phyloP scores from a whole-genome alignment of 1,284 basidiomycete species.

The Microbotryum silenes-acaulis region DNA sequence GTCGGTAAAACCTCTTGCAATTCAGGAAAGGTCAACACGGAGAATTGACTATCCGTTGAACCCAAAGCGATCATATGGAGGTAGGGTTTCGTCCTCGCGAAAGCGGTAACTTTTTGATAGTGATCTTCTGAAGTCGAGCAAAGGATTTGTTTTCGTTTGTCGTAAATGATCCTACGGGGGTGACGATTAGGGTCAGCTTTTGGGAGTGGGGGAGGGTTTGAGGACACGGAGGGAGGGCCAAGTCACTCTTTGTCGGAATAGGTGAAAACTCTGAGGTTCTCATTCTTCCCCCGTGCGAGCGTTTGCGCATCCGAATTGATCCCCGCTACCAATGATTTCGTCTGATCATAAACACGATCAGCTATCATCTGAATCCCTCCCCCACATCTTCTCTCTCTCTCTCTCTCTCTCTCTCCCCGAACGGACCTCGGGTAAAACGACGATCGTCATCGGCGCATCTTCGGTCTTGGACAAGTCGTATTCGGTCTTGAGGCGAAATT shows the following conservation, averaged over 20 bases:
- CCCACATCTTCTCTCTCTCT: not conserved
- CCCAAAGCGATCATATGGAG: conserved; percentile 16
- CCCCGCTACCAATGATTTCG: conserved; percentile 61
- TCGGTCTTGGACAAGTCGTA: conserved; percentile 67
- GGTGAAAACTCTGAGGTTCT: conserved; percentile 68
- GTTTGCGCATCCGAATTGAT: conserved; percentile 66
- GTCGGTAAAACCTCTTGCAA: conserved; percentile 21
- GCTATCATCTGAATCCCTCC: not conserved
- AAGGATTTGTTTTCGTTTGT: conserved; percentile 57
- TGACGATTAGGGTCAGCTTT: not conserved
- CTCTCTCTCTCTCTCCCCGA: not conserved
- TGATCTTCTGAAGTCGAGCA: conserved; percentile 56
- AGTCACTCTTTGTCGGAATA: conserved; percentile 45
- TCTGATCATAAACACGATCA: conserved; percentile 38
- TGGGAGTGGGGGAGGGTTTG: not conserved
- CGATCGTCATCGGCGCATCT: conserved; percentile 91
- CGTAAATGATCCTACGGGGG: conserved; percentile 46
- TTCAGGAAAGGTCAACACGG: conserved; percentile 18
- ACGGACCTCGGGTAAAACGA: conserved; percentile 56
- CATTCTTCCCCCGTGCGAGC: conserved; percentile 59
- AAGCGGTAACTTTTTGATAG: conserved; percentile 74
- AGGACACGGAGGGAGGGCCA: too few species aligned
- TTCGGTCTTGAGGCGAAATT: conserved; percentile 58
- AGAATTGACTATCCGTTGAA: conserved; percentile 26
- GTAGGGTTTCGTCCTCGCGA: conserved; percentile 51